Conservation (phyloP, 306 rosid species). For the Vigna reflexopilosa region DNA sequence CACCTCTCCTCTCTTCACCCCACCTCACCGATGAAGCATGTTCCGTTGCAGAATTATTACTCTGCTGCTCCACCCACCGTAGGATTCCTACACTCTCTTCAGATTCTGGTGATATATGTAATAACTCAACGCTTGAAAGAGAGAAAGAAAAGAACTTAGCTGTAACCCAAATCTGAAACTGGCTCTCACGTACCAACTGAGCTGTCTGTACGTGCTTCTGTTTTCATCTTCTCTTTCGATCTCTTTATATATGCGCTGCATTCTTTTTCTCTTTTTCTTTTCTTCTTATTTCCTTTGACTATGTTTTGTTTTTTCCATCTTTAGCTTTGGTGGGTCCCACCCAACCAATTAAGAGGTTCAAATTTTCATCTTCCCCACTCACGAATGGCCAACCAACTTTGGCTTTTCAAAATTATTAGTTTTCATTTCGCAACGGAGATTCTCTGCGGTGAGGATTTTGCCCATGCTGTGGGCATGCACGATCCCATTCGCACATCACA, state of each 20-base stretch:
- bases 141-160: not conserved
- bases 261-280: not conserved
- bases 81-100: not conserved
- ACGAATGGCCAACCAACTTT: conserved; percentile 26
- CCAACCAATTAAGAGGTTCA: not conserved
- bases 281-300: conserved; percentile 1
- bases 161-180: conserved; percentile 43
- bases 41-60: not conserved
- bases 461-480: not conserved
- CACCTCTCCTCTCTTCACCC: no score
- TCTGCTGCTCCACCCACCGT: not conserved
- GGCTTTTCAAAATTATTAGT: conserved; percentile 8
- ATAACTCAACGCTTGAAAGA: not conserved
- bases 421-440: not conserved
- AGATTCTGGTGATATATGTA: not conserved
- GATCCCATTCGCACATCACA: not conserved
- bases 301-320: not conserved
- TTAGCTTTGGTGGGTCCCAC: conserved; percentile 26
- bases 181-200: conserved; percentile 1
- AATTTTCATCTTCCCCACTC: conserved; percentile 27
- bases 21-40: conserved; percentile 9
- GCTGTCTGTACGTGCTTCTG: conserved; percentile 37
- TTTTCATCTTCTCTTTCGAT: not conserved
- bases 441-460: not conserved
- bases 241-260: conserved; percentile 10